Evolutionary conservation across 352 stramenopile species (phyloP).

Genomic region (Achlya hypogyna): DNA sequence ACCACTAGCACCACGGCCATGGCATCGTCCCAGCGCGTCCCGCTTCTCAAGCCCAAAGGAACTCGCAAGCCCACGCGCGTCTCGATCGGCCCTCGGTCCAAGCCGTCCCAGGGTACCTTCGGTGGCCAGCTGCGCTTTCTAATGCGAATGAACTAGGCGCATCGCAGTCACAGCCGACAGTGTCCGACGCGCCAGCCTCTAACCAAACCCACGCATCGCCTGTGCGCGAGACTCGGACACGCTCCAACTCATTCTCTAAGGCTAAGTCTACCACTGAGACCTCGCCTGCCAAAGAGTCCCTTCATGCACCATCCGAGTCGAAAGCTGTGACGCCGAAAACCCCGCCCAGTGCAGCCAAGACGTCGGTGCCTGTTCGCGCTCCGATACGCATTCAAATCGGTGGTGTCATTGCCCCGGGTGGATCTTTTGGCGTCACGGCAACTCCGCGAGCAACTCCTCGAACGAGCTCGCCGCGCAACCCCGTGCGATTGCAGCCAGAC

Average conservation of each 20-base stretch:
- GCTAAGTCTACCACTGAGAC: background rate
- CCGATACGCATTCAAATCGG: background rate
- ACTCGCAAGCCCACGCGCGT: slow-evolving; percentile 55
- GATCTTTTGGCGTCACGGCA: background rate
- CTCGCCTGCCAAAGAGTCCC: background rate
- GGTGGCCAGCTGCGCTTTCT: no score
- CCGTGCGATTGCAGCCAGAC: no score
- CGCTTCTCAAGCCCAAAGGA: slow-evolving; percentile 66
- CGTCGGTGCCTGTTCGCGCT: no score
- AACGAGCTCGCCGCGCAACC: background rate
- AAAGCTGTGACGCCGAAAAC: background rate
- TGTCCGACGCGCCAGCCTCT: no score
- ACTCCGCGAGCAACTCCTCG: background rate
- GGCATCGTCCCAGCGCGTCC: slow-evolving; percentile 42
- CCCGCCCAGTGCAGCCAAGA: background rate
- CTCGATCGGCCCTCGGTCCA: slow-evolving; percentile 53
- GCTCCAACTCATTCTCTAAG: background rate
- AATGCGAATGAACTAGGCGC: no score
- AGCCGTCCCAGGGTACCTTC: slow-evolving; percentile 46
- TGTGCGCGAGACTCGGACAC: background rate
- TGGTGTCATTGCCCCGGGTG: background rate
- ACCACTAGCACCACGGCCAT: background rate
- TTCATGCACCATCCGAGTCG: no score
- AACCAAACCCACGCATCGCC: background rate
- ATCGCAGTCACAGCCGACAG: no score